phyloP scores from a whole-genome alignment of 495 filamentous ascomycete genomes.

The Usnea hakonensis region DNA sequence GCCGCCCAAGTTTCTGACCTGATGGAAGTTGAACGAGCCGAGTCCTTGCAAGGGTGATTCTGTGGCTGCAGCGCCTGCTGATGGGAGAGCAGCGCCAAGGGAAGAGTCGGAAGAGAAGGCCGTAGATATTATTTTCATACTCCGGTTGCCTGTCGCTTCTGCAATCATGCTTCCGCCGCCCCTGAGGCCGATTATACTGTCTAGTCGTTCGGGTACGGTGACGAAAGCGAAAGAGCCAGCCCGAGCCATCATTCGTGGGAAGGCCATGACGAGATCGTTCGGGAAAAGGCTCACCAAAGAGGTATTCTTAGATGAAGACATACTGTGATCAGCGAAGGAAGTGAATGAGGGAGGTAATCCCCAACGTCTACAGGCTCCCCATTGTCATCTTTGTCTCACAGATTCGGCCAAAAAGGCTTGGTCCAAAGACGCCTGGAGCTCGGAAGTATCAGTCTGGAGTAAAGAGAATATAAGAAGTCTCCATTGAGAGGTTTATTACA shows the following conservation, averaged over 20 bases:
- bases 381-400: not conserved
- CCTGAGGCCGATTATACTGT: conserved; percentile 42
- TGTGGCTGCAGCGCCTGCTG: conserved; percentile 28
- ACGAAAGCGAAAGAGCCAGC: conserved; percentile 50
- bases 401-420: not conserved
- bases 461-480: not conserved
- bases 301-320: conserved; percentile 20
- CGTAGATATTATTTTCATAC: conserved; percentile 33
- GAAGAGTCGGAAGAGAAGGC: conserved; percentile 24
- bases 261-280: conserved; percentile 49
- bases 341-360: not conserved
- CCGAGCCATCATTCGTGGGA: conserved; percentile 56
- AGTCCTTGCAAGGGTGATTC: conserved; percentile 8
- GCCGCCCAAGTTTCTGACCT: conserved; percentile 61
- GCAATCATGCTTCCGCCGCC: conserved; percentile 54
- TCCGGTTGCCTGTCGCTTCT: conserved; percentile 40
- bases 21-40: conserved; percentile 26
- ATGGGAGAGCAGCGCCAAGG: conserved; percentile 8
- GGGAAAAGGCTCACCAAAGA: conserved; percentile 26
- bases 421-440: not conserved
- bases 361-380: not conserved
- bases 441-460: not conserved
- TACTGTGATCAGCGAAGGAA: not conserved
- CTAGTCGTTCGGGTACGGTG: conserved; percentile 54
- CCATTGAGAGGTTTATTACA: not conserved